A percentile compares a stretch with the other conserved stretches of the same genome.
Conservation (phyloP, 2,329 filamentous ascomycete genomes). For the Immersiporthe knoxdaviesiana region DNA sequence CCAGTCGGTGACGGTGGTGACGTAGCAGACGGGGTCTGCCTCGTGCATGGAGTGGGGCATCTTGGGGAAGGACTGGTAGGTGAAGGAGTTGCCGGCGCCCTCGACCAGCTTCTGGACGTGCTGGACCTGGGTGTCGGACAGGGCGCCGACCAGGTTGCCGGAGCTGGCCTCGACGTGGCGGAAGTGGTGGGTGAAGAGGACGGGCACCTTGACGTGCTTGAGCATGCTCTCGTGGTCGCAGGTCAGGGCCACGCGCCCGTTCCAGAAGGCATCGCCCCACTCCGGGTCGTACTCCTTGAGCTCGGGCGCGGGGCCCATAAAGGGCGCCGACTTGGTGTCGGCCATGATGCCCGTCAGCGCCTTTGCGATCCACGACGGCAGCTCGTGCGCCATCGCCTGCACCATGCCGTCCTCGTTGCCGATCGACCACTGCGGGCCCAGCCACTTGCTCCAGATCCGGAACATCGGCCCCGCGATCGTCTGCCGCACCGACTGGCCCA, state of each 20-base stretch:
- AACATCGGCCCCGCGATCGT: conserved; percentile 29
- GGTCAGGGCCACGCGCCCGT: conserved; percentile 20
- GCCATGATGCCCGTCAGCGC: conserved; percentile 24
- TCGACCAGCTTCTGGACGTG: conserved; percentile 27
- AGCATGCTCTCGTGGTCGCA: conserved; percentile 31
- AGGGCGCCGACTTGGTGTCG: conserved; percentile 22
- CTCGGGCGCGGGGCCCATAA: conserved; percentile 23
- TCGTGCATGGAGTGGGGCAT: conserved; percentile 30
- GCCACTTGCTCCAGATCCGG: conserved; percentile 30
- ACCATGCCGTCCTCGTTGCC: conserved; percentile 28
- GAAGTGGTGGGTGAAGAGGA: conserved; percentile 31
- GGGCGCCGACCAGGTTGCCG: conserved; percentile 23
- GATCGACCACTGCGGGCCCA: conserved; percentile 31
- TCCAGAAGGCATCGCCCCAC: conserved; percentile 28
- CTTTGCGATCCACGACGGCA: conserved; percentile 27
- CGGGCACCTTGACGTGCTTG: conserved; percentile 29
- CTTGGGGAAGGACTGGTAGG: conserved; percentile 25
- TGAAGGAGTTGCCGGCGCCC: conserved; percentile 27
- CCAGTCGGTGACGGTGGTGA: conserved; percentile 27
- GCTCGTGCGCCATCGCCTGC: conserved; percentile 26
- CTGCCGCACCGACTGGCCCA: conserved; percentile 28
- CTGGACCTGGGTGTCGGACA: conserved; percentile 25
- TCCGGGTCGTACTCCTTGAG: conserved; percentile 31
- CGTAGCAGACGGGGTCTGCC: conserved; percentile 28
- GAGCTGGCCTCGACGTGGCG: conserved; percentile 23